Evolutionary conservation across 345 rosid species (phyloP).

Genomic region (Hypericum androsaemum): DNA sequence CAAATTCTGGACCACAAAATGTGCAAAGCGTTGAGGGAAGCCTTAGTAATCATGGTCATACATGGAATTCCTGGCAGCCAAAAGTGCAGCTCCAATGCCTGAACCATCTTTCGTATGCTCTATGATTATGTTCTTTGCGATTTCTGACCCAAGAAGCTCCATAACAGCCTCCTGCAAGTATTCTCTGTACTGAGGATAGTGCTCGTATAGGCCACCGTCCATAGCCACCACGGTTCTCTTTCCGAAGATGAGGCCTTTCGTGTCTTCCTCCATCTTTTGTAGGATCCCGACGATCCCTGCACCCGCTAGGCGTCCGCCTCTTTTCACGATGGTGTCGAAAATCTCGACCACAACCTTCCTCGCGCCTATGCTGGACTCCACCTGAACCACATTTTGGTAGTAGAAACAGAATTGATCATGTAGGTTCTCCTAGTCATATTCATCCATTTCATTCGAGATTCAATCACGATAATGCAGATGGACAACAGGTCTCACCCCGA

Average conservation of each 20-base stretch:
- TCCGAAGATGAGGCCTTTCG: constrained; percentile 41
- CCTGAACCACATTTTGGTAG: constrained; percentile 21
- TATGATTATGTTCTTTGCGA: constrained; percentile 40
- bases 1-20: too few species aligned
- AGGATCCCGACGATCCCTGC: constrained; percentile 84
- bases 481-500: constrained; percentile 31
- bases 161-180: constrained; percentile 53
- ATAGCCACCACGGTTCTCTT: constrained; percentile 71
- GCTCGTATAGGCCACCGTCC: constrained; percentile 76
- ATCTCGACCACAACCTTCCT: constrained; percentile 45
- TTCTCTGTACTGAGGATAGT: constrained; percentile 53
- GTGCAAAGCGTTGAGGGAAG: too few species aligned
- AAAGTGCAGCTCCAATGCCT: constrained; percentile 79
- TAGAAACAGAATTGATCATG: background rate
- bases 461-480: background rate
- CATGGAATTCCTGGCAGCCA: constrained; percentile 75
- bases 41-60: constrained; percentile 32
- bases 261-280: constrained; percentile 64
- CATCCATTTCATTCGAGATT: background rate
- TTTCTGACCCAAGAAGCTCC: constrained; percentile 54
- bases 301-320: constrained; percentile 76
- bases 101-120: constrained; percentile 80
- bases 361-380: constrained; percentile 36
- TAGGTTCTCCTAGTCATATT: too few species aligned
- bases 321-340: constrained; percentile 55